These are phyloP conservation scores for Komagataella kurtzmanii DNA, from an alignment of 805 yeast species.

Conservation along the genomic window DNA sequence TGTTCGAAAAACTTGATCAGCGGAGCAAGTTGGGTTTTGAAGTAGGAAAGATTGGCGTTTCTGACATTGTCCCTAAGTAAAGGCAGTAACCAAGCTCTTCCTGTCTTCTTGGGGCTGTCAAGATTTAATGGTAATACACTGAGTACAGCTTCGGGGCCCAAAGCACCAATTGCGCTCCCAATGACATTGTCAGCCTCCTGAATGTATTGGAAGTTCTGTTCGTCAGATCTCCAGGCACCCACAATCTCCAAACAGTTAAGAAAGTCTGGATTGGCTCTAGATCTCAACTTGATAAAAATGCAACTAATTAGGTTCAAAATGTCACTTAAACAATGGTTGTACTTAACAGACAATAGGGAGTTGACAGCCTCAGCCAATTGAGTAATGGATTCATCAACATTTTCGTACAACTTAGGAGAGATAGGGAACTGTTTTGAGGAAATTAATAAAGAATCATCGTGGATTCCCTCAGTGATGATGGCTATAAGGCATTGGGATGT, in stretches of 20 bases:
- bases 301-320: constrained; percentile 56
- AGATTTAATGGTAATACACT: constrained; percentile 69
- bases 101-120: constrained; percentile 45
- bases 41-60: constrained; percentile 55
- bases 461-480: constrained; percentile 51
- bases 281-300: constrained; percentile 47
- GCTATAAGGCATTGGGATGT: constrained; percentile 86
- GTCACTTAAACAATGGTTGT: constrained; percentile 63
- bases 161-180: constrained; percentile 59
- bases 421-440: constrained; percentile 25
- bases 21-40: constrained; percentile 53
- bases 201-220: constrained; percentile 51
- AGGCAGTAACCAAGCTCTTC: constrained; percentile 94
- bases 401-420: constrained; percentile 36
- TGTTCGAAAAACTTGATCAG: constrained; percentile 38
- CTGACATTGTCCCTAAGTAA: constrained; percentile 76
- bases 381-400: constrained; percentile 38
- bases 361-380: constrained; percentile 35
- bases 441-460: constrained; percentile 40
- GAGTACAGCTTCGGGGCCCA: constrained; percentile 83
- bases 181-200: constrained; percentile 72
- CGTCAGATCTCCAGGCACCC: constrained; percentile 80
- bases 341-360: constrained; percentile 58
- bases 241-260: constrained; percentile 52
- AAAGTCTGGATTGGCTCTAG: constrained; percentile 60